These are phyloP conservation scores for Solanum lycopersicoides DNA, from an alignment of 257 asterid species.

Conservation along the genomic window DNA sequence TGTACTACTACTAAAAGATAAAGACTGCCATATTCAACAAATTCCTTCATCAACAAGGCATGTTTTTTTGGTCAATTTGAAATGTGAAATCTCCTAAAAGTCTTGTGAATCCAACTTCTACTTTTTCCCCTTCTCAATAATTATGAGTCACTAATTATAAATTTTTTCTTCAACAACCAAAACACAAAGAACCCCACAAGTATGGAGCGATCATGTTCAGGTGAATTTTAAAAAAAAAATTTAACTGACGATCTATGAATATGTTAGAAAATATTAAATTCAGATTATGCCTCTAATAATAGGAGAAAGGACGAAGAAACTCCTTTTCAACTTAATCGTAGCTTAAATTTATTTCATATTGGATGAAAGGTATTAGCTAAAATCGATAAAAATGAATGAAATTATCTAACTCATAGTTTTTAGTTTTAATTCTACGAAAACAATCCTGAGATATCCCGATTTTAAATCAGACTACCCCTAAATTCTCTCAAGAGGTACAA, in stretches of 20 bases:
- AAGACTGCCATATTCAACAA: neutral
- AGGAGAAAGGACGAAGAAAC: neutral
- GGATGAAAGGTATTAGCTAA: neutral
- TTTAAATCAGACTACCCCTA: neutral
- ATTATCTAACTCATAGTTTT: neutral
- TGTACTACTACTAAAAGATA: neutral
- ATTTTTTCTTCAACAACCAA: neutral
- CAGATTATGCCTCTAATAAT: neutral
- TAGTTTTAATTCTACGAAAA: neutral
- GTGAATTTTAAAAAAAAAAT: too few relatives aligned
- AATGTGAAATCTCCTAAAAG: neutral
- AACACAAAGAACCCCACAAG: neutral
- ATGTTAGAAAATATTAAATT: too few relatives aligned
- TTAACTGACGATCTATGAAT: too few relatives aligned
- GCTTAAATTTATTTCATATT: neutral
- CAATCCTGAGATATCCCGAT: neutral
- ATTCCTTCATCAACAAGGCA: conserved; percentile 9
- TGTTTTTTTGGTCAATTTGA: neutral
- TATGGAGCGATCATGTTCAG: neutral
- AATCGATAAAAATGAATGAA: neutral
- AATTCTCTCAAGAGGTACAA: neutral
- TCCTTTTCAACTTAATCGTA: neutral
- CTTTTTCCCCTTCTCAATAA: neutral
- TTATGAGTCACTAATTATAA: neutral
- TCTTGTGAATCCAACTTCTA: neutral